These are phyloP conservation scores for Zychaea mexicana DNA, from an alignment of 371 early-diverging fungal species.

Conservation along the genomic window DNA sequence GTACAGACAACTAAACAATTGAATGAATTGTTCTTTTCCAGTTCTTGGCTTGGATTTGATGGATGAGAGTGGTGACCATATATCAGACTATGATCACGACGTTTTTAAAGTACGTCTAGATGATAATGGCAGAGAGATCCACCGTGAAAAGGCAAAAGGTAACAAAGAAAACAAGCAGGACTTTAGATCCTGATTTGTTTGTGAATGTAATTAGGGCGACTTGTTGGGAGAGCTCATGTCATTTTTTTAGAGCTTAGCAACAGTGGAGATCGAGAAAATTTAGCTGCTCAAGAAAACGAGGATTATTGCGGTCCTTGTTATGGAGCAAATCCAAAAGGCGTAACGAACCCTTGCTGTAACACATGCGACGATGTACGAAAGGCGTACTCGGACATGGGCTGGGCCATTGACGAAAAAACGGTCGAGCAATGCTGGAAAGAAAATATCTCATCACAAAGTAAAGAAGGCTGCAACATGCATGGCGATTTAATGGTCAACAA, in stretches of 20 bases:
- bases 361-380: slow-evolving; percentile 89
- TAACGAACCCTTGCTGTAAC: slow-evolving; percentile 81
- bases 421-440: slow-evolving; percentile 56
- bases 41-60: slow-evolving; percentile 91
- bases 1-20: not conserved
- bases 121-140: slow-evolving; percentile 66
- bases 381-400: slow-evolving; percentile 79
- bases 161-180: too few relatives aligned
- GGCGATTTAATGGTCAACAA: slow-evolving; percentile 87
- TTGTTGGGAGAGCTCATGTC: not conserved
- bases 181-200: too few relatives aligned
- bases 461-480: slow-evolving; percentile 90
- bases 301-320: slow-evolving; percentile 91
- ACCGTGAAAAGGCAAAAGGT: slow-evolving; percentile 56
- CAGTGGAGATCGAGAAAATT: not conserved
- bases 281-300: not conserved
- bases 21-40: too few relatives aligned
- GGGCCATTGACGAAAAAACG: slow-evolving; percentile 57
- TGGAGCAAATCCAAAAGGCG: slow-evolving; percentile 69
- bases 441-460: slow-evolving; percentile 68
- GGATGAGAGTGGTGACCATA: slow-evolving; percentile 88
- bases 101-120: slow-evolving; percentile 82
- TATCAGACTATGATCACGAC: slow-evolving; percentile 77
- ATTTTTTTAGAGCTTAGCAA: slow-evolving; percentile 10
- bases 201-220: too few relatives aligned